phyloP scores from a whole-genome alignment of 805 yeast species.

The Grigorovia transvaalensis region DNA sequence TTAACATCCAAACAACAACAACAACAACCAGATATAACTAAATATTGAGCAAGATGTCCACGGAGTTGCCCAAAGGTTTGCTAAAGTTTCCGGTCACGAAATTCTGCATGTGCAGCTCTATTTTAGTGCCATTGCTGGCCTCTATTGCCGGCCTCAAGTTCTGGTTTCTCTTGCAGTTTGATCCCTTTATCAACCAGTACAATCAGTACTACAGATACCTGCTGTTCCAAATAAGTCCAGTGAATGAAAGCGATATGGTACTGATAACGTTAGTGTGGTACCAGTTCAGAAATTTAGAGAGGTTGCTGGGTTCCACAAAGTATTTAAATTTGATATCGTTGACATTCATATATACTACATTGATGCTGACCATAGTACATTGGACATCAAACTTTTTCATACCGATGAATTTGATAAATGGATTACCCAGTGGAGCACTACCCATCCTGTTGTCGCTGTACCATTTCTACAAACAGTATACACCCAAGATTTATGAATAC shows the following conservation, averaged over 20 bases:
- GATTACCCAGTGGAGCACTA: constrained; percentile 35
- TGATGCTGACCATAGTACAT: constrained; percentile 30
- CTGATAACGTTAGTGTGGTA: constrained; percentile 37
- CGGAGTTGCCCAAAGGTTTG: constrained; percentile 11
- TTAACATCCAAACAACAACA: too few species aligned
- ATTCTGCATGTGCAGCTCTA: constrained; percentile 18
- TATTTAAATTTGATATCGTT: constrained; percentile 38
- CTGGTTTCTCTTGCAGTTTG: constrained; percentile 19
- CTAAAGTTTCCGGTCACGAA: constrained; percentile 22
- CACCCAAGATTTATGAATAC: constrained; percentile 34
- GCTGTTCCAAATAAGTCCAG: constrained; percentile 41
- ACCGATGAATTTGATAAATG: constrained; percentile 33
- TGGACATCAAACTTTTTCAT: constrained; percentile 20
- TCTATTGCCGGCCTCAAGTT: constrained; percentile 22
- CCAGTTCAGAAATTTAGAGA: constrained; percentile 45
- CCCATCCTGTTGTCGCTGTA: constrained; percentile 32
- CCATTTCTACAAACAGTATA: constrained; percentile 32
- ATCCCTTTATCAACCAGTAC: constrained; percentile 46
- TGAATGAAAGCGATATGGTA: constrained; percentile 50
- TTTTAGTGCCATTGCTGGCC: constrained; percentile 19
- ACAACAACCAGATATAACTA: too few species aligned
- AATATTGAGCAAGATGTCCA: constrained; percentile 10
- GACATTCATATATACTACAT: constrained; percentile 39
- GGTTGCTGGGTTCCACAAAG: constrained; percentile 47
- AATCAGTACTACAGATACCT: constrained; percentile 47